A percentile compares a stretch with the other conserved stretches of the same genome.
Conservation (phyloP, 2,329 filamentous ascomycete species). For the Neonectria sp. region DNA sequence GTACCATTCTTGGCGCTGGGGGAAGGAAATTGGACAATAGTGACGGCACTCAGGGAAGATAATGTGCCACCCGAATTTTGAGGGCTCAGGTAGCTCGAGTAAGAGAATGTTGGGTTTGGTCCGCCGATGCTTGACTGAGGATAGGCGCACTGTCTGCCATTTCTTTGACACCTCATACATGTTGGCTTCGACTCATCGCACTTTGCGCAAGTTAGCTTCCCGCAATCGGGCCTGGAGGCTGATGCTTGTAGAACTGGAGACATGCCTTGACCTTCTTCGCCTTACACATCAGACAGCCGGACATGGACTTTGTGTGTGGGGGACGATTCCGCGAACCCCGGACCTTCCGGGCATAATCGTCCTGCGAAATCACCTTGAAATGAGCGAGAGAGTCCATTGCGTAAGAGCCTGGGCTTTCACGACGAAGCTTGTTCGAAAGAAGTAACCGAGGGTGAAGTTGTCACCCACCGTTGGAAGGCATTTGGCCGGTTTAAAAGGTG, state of each 20-base stretch:
- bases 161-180: conserved; percentile 18
- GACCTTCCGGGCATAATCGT: conserved; percentile 14
- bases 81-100: neutral
- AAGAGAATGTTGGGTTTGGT: neutral
- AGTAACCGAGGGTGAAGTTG: conserved; percentile 17
- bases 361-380: conserved; percentile 18
- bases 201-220: conserved; percentile 6
- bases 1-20: conserved; percentile 19
- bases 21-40: conserved; percentile 7
- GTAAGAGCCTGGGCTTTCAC: neutral
- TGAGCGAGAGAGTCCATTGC: conserved; percentile 3
- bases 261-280: conserved; percentile 26
- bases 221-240: too few species aligned
- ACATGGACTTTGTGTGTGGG: conserved; percentile 6
- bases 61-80: neutral
- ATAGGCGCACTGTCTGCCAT: conserved; percentile 12
- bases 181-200: conserved; percentile 21
- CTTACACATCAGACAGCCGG: conserved; percentile 25
- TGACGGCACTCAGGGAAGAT: neutral
- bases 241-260: neutral
- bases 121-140: neutral
- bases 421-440: conserved; percentile 9
- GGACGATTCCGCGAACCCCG: neutral
- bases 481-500: neutral
- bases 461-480: neutral